A percentile compares a stretch with the other conserved stretches of the same genome.
phyloP scores from a whole-genome alignment of 192 early-diverging fungal species.

The Mortierella antarctica region DNA sequence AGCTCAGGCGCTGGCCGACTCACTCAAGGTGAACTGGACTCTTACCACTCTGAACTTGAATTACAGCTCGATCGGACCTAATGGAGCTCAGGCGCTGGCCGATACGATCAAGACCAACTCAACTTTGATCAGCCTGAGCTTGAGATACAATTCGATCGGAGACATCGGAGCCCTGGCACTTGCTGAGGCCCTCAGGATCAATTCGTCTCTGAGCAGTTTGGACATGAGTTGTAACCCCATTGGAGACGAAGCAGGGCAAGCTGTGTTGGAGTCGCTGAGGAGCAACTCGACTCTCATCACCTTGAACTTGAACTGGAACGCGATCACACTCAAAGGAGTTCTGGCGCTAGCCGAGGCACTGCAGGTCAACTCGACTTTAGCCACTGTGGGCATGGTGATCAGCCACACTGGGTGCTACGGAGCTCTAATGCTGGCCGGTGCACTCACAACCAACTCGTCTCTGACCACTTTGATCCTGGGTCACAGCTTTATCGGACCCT shows the following conservation, averaged over 20 bases:
- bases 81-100: not conserved
- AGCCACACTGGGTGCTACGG: not conserved
- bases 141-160: not conserved
- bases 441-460: constrained; percentile 15
- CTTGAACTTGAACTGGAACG: not conserved
- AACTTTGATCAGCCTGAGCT: not conserved
- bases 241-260: not conserved
- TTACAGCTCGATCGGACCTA: not conserved
- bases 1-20: not conserved
- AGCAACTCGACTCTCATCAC: constrained; percentile 1
- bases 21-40: not conserved
- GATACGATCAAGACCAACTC: not conserved
- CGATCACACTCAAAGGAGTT: not conserved
- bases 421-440: not conserved
- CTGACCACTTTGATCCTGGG: not conserved
- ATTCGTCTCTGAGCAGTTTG: not conserved
- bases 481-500: not conserved
- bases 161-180: not conserved
- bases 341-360: constrained; percentile 7
- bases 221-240: not conserved
- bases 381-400: not conserved
- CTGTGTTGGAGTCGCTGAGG: not conserved
- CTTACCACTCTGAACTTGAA: not conserved
- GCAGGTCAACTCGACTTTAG: not conserved
- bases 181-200: not conserved